Conservation (phyloP, 2,329 filamentous ascomycete species). For the Zasmidium citrigriseum region DNA sequence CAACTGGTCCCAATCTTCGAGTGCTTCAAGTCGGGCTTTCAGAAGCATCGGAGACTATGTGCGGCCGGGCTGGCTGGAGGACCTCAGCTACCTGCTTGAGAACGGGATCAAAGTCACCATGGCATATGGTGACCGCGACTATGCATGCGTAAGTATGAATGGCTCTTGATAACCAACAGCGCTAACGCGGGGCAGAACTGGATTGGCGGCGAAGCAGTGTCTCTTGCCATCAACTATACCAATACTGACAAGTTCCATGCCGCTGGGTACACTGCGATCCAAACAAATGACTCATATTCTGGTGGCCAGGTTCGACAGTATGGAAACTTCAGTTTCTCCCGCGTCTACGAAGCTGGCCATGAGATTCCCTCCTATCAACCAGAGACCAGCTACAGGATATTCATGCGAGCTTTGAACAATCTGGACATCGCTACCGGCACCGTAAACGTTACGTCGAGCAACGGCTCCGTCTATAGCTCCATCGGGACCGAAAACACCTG, state of each 20-base stretch:
- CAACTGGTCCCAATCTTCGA: constrained; percentile 42
- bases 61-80: constrained; percentile 20
- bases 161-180: not conserved
- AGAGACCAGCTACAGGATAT: constrained; percentile 56
- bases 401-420: constrained; percentile 53
- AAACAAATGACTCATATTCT: constrained; percentile 21
- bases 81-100: constrained; percentile 53
- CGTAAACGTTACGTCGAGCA: constrained; percentile 41
- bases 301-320: constrained; percentile 31
- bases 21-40: constrained; percentile 7
- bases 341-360: constrained; percentile 35
- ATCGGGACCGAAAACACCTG: constrained; percentile 17
- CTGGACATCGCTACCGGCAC: constrained; percentile 57
- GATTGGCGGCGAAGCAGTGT: constrained; percentile 57
- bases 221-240: constrained; percentile 49
- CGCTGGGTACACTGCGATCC: constrained; percentile 46
- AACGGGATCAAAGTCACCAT: constrained; percentile 56
- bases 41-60: constrained; percentile 20
- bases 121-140: constrained; percentile 59
- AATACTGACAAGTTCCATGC: constrained; percentile 44
- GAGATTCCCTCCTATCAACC: constrained; percentile 49
- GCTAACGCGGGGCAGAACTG: constrained; percentile 33
- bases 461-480: constrained; percentile 37
- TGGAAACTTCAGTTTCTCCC: constrained; percentile 32
- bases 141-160: constrained; percentile 33